A percentile compares a stretch with the other conserved stretches of the same genome.
Conservation (phyloP, 2,329 filamentous ascomycete genomes). For the Neocucurbitaria cava region DNA sequence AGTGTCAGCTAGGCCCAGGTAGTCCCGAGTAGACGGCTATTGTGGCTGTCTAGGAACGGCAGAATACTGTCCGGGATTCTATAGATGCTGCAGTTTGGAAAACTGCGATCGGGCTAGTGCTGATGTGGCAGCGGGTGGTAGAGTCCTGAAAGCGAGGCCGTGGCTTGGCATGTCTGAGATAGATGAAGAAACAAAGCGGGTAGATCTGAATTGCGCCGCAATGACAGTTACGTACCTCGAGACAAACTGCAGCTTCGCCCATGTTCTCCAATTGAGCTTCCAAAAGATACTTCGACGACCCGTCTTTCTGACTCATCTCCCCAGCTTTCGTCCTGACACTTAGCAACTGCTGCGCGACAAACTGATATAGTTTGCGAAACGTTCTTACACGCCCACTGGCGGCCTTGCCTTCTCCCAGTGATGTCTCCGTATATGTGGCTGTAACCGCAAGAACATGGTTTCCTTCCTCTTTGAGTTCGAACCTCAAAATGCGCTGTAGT, state of each 20-base stretch:
- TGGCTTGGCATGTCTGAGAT: conserved; percentile 5
- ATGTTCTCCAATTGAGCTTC: conserved; percentile 97
- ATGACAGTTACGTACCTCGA: conserved; percentile 64
- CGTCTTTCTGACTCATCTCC: conserved; percentile 59
- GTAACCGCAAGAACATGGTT: conserved; percentile 93
- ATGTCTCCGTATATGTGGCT: conserved; percentile 90
- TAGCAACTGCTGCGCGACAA: conserved; percentile 87
- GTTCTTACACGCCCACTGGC: conserved; percentile 73
- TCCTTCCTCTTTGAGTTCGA: conserved; percentile 92
- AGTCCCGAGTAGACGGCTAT: conserved; percentile 11
- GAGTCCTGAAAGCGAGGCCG: not conserved
- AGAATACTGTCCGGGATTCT: conserved; percentile 18
- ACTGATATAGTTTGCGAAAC: conserved; percentile 96
- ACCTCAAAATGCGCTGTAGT: conserved; percentile 80
- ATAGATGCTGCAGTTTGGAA: conserved; percentile 17
- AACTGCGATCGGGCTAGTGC: conserved; percentile 12
- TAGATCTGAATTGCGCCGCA: conserved; percentile 7
- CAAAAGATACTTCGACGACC: conserved; percentile 69
- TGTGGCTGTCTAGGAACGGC: conserved; percentile 7
- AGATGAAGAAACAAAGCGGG: conserved; percentile 26
- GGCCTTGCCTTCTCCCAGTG: conserved; percentile 58
- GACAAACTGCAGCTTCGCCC: conserved; percentile 79
- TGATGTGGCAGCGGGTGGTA: conserved; percentile 2
- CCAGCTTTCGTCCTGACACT: conserved; percentile 91
- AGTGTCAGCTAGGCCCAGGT: conserved; percentile 18